Base-by-base conservation (phyloP, 305 asterid genomes). In the Fraxinus xanthoxyloides region DNA sequence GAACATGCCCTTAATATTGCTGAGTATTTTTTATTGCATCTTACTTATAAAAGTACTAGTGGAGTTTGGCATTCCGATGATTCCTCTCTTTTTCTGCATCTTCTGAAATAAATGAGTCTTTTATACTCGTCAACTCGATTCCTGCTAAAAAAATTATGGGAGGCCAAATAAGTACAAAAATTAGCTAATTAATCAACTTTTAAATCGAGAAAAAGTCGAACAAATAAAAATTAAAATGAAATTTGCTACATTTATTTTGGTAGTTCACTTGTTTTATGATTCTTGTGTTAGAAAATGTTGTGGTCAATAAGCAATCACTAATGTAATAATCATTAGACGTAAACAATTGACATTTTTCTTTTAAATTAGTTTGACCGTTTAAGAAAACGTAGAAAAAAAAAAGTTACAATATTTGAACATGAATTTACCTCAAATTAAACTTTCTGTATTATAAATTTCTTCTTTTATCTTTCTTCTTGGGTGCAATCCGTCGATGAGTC, bases 381-480 rank as follows among this genome's bases (percentile, higher is more conserved):
- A 3, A 36, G 23, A 7, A 23, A 63, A 23, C 6, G 5, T 63
- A 63, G 17, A 23, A 63, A 61, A 8, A 21, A 9, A 9, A 6
- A 61, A 56, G 3, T 56, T 8, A 24, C 2, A 61, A 9, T 21
- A 10, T 24, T 23, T 3, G 72, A 30, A 63, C 34, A 24, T 10
- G 72, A 63, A 24, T 23, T 63, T 63, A 63, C 72, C 72, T 59
- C 59, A 76, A 76, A 59, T 59, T 59, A 59, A 7, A 19, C 69
- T 19, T 19, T 21, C 72, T 35, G 19, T 5, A 15, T 76, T 79
- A 72, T 8, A 72, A 69, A 28, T 79, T 84, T 67, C 69, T 21
- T 72, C 65, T 61, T 72, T 51, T 79, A 36, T 76, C 79, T 34
- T 79, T 83, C 84, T 36, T 87, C 83, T 81, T 85, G 81, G 85